Evolutionary conservation across 768 basidiomycete species (phyloP), one percentile per base, ranked within the genome.

Genomic region (Tylopilus cervinicoccineus): DNA sequence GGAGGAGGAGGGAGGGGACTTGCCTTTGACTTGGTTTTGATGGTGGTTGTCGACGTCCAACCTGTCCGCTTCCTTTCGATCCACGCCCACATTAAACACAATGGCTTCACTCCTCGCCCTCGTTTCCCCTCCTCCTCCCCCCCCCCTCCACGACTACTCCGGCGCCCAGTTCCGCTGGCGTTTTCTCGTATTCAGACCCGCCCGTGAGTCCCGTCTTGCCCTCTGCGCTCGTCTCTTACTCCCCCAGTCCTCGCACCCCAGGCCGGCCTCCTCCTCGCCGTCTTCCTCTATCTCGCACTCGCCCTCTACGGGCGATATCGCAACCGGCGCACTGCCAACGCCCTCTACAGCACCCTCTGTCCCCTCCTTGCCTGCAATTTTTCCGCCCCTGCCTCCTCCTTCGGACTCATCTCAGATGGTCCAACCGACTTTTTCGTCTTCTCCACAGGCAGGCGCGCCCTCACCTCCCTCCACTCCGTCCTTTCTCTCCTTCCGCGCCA

Each of bases 401-500:
- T 70, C 5, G 80, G 79, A 10, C 68, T 86, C 41, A 75, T 76
- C 28, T 47, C 73, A 33, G 91, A 93, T 58, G 90, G 89, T 17
- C 74, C 84, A 57, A 76, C 83, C 4, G 89, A 92, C 70, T 87
- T 83, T 62, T 88, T 91, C 72, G 76, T 77, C 62, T 96, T 88
- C 70, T 90, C 90, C 34, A 93, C 92, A 3, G 93, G 93, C 45
- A 74, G 93, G 51, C 85, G 87, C 50, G 82, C 80, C 55, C 63
- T 93, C 47, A 70, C 78, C 23, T 87, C 86, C 26, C 74, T 93
- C 45, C 93, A 95, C 73, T 83, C 87, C 42, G 76, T 87, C 57
- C 77, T 93, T 65, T 73, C 80, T 38, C 76, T 94, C 52, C 72
- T 79, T 38, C 92, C 93, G 51, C 83, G 87, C 63, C 93, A 96